Base-by-base conservation (phyloP, 257 asterid species). In the Capsicum chinense region DNA sequence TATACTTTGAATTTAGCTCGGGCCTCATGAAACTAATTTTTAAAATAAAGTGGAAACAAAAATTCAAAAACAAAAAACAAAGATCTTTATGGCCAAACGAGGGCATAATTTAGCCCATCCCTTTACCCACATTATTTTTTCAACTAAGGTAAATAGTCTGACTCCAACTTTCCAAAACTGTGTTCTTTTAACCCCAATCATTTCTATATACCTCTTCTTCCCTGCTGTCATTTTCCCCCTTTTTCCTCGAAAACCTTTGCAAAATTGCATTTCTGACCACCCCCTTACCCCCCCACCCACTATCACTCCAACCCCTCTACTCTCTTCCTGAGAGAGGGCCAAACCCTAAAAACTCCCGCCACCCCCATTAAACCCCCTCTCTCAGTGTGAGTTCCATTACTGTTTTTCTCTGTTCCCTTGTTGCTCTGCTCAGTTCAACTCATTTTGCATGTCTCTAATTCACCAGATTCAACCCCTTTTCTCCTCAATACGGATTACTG, bases 281-380 rank as follows among this genome's bases (percentile, higher is more conserved):
- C 39, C 62, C 11, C 7, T 39, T 4, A 39, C 13, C 79, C 19
- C 5, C 80, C 3, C n/a, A n/a, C 6, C 37, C 50, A 26, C 33
- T 9, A 0, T 54, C 62, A 50, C 62, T 52, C 62, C 37, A 21
- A 21, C 50, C 64, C 47, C 9, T 54, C 66, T 15, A 78, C 66
- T 54, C 66, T 54, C 66, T 78, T 76, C 62, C 63, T 6, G 17
- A 39, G 44, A 39, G 64, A 76, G 82, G 21, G 64, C 82, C 48
- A 78, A 78, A 78, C 82, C 82, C 82, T 78, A 78, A 78, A 78
- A 14, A 39, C 82, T 78, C 82, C 64, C 63, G 82, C 82, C 82
- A 76, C 48, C 50, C 81, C 81, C 19, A 44, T 19, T 19, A n/a
- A 11, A n/a, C 3, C 62, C 60, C 13, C 60, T 3, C 50, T 76